Percentiles rank a stretch among this genome's conserved stretches.
Conservation (phyloP, 2,329 filamentous ascomycete species). For the Exophiala oligosperma region DNA sequence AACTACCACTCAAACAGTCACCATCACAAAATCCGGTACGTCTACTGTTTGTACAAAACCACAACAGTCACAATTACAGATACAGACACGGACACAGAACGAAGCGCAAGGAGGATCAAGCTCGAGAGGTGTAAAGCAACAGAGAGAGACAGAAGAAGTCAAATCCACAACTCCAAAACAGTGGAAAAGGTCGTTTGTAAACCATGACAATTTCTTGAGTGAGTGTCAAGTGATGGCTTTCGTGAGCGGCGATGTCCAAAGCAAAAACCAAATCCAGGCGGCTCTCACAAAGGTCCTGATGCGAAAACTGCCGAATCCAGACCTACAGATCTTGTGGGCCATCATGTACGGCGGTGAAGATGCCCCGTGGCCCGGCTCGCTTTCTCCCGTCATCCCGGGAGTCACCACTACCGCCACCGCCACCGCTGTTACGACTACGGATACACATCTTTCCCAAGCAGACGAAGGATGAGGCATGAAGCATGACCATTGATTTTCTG, state of each 20-base stretch:
- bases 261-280: slow-evolving; percentile 21
- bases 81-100: too few species aligned
- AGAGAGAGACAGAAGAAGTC: background rate
- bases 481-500: too few species aligned
- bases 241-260: slow-evolving; percentile 11
- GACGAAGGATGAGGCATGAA: background rate
- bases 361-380: slow-evolving; percentile 20
- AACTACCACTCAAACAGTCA: too few species aligned
- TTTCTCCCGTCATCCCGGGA: slow-evolving; percentile 17
- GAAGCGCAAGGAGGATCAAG: too few species aligned
- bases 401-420: background rate
- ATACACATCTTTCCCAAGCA: background rate
- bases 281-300: slow-evolving; percentile 21
- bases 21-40: too few species aligned
- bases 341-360: slow-evolving; percentile 23
- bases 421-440: background rate
- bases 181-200: slow-evolving; percentile 13
- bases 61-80: too few species aligned
- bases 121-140: background rate
- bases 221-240: slow-evolving; percentile 15
- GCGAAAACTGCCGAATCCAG: slow-evolving; percentile 23
- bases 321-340: slow-evolving; percentile 25
- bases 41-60: too few species aligned
- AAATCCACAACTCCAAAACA: background rate
- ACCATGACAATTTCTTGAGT: slow-evolving; percentile 17